Base-by-base conservation (phyloP, 306 rosid species). In the Cicer pinnatifidum region DNA sequence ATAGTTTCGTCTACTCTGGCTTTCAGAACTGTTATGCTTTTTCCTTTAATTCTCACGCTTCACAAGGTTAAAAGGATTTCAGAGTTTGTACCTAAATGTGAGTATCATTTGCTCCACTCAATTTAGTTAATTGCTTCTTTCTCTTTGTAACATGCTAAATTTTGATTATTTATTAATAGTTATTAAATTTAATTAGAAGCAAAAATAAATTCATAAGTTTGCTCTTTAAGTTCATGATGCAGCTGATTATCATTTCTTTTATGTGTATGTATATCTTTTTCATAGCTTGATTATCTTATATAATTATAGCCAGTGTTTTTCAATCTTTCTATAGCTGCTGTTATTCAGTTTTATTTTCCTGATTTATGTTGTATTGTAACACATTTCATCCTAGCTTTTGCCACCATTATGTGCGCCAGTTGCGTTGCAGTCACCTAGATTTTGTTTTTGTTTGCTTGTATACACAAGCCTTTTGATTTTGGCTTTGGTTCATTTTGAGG, bases 1-100 rank as follows among this genome's bases (percentile, higher is more conserved):
- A 85, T 91, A 75, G 84, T 75, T 72, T 80, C 85, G 8, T 91
- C 96, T 59, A 94, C 97, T 37, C 45, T 94, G 74, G 85, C 86
- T 77, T 85, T 94, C 72, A 89, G 96, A 88, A 17, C 83, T 37
- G 67, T 75, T 63, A 56, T 94, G 60, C 72, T 89, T 45, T 90
- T 85, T n/a, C 50, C 93, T 50, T 80, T 89, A 40, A 48, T 89
- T 38, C 35, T 82, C 6, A 87, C 90, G 78, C 96, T 91, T 77
- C 84, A 79, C 23, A 88, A 91, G 88, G 47, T 71, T 78, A 86
- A 88, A 74, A 85, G 41, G 78, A 88, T 94, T 57, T 84, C 80
- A 19, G 86, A 83, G 56, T 75, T 87, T 67, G 50, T 67, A 19
- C 88, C 84, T 10, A 81, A 90, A 86, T 88, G 97, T 94, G 85